Base-by-base conservation (phyloP, 345 rosid genomes). In the Gossypium herbaceum region DNA sequence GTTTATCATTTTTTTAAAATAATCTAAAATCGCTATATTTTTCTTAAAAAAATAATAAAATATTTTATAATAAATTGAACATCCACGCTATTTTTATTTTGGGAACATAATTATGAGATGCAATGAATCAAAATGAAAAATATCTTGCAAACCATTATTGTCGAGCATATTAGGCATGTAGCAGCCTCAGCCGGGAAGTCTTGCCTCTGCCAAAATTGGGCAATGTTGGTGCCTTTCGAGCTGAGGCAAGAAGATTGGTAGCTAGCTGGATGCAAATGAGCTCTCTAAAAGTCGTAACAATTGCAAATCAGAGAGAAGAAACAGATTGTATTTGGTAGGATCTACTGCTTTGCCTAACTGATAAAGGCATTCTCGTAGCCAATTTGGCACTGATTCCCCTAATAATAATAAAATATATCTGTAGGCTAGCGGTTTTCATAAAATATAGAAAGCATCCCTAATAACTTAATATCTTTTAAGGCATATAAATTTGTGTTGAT, bases 311-410 rank as follows among this genome's bases (percentile, higher is more conserved):
- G 12, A n/a, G 55, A 22, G 25, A 50, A 41, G 55, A 43, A 52
- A 75, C 54, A 52, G 68, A 55, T 56, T 56, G 69, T 47, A n/a
- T 15, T 12, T 27, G 63, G 52, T 19, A 43, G 34, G 9, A 43
- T 65, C 52, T 24, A 25, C 43, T 56, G n/a, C 69, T 61, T 52
- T 64, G 71, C 81, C 76, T 51, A 75, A 71, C 71, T 27, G 73
- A 74, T 69, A 70, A 62, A 67, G 61, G 60, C 73, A 16, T 66
- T 59, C 66, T 43, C 52, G 12, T 22, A 20, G 55, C 72, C 39
- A 68, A 39, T 68, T 16, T 68, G 58, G 39, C 25, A 20, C 57
- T 3, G 57, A 68, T 68, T 68, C 72, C 58, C 43, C 12, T 68
- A 68, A 68, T 48, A 47, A 48, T 20, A 22, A 22, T 8, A 11